phyloP scores from a whole-genome alignment of 2,329 filamentous ascomycete species.

The Ceratocystis cubensis region DNA sequence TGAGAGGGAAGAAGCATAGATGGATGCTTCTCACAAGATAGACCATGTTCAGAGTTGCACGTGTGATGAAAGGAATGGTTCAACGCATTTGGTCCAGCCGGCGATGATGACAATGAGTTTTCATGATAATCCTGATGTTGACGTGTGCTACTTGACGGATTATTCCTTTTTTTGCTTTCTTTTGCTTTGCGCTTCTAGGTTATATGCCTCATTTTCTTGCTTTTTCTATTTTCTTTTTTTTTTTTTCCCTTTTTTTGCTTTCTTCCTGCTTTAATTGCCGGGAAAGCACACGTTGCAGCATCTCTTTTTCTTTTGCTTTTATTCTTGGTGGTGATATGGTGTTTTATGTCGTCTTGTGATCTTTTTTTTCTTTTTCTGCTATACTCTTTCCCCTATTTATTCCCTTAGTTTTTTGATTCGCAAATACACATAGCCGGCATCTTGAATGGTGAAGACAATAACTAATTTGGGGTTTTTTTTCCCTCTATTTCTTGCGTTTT shows the following conservation, averaged over 20 bases:
- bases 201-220: slow-evolving; percentile 6
- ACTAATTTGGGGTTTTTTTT: not conserved
- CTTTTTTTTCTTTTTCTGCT: slow-evolving; percentile 1
- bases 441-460: slow-evolving; percentile 4
- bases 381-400: slow-evolving; percentile 14
- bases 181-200: not conserved
- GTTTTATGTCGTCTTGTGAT: slow-evolving; percentile 1
- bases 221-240: not conserved
- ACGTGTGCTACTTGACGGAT: slow-evolving; percentile 6
- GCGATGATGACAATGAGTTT: slow-evolving; percentile 34
- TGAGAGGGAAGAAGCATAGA: too few relatives aligned
- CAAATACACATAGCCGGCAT: not conserved
- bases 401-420: not conserved
- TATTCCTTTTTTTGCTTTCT: not conserved
- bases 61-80: slow-evolving; percentile 63
- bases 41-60: slow-evolving; percentile 74
- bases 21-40: too few relatives aligned
- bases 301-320: not conserved
- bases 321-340: not conserved
- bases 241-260: not conserved
- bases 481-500: not conserved
- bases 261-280: not conserved
- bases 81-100: slow-evolving; percentile 32
- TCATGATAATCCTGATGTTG: slow-evolving; percentile 28
- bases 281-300: slow-evolving; percentile 3